Evolutionary conservation across 352 stramenopile genomes (phyloP), one percentile per base, ranked within the genome.

Genomic region (Pythium diclinum): DNA sequence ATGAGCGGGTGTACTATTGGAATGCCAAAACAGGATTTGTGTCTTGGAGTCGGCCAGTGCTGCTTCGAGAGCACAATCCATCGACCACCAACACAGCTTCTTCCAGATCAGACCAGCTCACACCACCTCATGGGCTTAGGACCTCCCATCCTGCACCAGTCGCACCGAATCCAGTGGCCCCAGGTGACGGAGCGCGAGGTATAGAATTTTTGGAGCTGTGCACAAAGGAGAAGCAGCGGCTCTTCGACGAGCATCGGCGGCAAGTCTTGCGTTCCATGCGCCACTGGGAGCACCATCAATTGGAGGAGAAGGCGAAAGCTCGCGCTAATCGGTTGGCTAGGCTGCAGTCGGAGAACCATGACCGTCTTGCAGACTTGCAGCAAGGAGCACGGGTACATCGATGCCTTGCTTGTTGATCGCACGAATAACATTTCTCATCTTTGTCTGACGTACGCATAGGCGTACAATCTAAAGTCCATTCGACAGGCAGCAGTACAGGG

Each of bases 381-480:
- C n/a, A 63, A 6, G 61, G 61, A 33, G 36, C 52, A 14, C 47
- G 23, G 59, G 59, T 55, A 19, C 25, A 7, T 36, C 30, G 9
- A 6, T 17, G 1, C 10, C 9, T 17, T 52, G 8, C 21, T 25
- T 21, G 7, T 11, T 36, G 8, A 23, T 16, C 14, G 4, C 25
- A 34, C 14, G 21, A 23, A 42, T 16, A 9, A 3, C 13, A n/a
- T 32, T 16, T 14, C 30, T 58, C 32, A 42, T 23, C 14, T 6
- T 56, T 46, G 11, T 6, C 56, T 6, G 14, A 16, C 33, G 25
- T 16, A 6, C 21, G 7, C 10, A n/a, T 47, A 91, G 83, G 79
- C 79, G 72, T 74, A 88, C 58, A 87, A 87, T 60, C 65, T 88
- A 30, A 78, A 87, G 44, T 85, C 77, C 4, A 89, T 91, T 46